Base-by-base conservation (phyloP, 2,329 filamentous ascomycete species). In the Malbranchea cinnamomea region DNA sequence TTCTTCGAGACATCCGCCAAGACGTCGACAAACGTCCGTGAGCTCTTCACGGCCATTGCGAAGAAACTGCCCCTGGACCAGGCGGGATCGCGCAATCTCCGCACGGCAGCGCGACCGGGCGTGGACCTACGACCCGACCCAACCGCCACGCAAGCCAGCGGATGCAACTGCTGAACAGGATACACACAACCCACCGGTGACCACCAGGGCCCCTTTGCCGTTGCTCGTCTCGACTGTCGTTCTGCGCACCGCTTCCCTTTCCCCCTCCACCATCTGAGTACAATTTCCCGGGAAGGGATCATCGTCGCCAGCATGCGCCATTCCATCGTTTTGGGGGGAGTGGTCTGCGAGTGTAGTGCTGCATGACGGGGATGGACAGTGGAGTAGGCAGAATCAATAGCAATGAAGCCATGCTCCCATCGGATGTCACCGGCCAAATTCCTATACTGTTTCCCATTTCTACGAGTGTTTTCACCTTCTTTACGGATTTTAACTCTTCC, bases 1-100 rank as follows among this genome's bases (percentile, higher is more conserved):
- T 98, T 98, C 68, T 98, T 98, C 56, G 89, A 98, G 59, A 98
- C 89, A 3, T 94, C 85, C 7, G 89, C 89, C 42, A 98, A 98
- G 68, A 93, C 87, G 21, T 79, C 84, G 34, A 84, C 92, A 60
- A 98, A 98, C 47, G 89, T 98, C 32, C 73, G 76, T 48, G 89
- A 95, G 45, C 68, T 98, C 31, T 98, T 98, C 60, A 94, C 87
- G 23, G 84, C 84, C 35, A 95, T 98, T 52, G 89, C 89, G 38
- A 93, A 87, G 76, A 95, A 93, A 62, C 68, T 98, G 41, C 89
- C 89, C 18, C 75, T 95, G 44, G 89, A 98, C 52, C 89, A 95
- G 59, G 85, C 76, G 29, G 87, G 85, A n/a, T 83, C 87, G 39
- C 74, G 87, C 53, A 85, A 85, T 54, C 67, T 85, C 50, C 69